Evolutionary conservation across 2,329 filamentous ascomycete species (phyloP).

Genomic region (Tolypocladium guangdongense): DNA sequence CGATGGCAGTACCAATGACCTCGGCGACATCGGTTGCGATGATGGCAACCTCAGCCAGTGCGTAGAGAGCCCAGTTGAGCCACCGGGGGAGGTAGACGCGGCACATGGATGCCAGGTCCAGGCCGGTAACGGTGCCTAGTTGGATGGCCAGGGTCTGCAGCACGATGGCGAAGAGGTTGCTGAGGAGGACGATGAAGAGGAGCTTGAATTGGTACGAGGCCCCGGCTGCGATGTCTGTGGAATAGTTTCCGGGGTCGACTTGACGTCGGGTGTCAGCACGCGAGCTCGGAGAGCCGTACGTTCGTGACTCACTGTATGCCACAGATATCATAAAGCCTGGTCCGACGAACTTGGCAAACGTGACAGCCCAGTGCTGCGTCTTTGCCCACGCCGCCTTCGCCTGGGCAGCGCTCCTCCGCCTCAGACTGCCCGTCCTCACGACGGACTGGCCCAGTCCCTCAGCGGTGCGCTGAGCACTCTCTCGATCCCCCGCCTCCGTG

Average conservation of each 20-base stretch:
- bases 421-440: too few relatives aligned
- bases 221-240: slow-evolving; percentile 58
- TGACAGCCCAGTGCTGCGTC: slow-evolving; percentile 8
- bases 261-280: neutral
- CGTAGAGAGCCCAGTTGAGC: slow-evolving; percentile 53
- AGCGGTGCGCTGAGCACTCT: too few relatives aligned
- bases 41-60: slow-evolving; percentile 54
- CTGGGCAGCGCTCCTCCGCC: too few relatives aligned
- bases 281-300: neutral
- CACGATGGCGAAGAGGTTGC: slow-evolving; percentile 61
- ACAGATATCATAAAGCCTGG: slow-evolving; percentile 56
- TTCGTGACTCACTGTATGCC: slow-evolving; percentile 37
- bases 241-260: slow-evolving; percentile 57
- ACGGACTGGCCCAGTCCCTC: too few relatives aligned
- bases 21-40: slow-evolving; percentile 64
- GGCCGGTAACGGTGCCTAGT: slow-evolving; percentile 56
- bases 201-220: slow-evolving; percentile 54
- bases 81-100: slow-evolving; percentile 53
- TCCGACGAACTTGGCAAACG: slow-evolving; percentile 40
- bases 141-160: slow-evolving; percentile 59
- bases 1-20: slow-evolving; percentile 64
- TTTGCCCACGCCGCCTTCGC: slow-evolving; percentile 3
- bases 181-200: slow-evolving; percentile 57
- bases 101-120: slow-evolving; percentile 56
- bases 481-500: too few relatives aligned